Evolutionary conservation across 2,329 filamentous ascomycete species (phyloP).

Genomic region (Neospermospora avenae): DNA sequence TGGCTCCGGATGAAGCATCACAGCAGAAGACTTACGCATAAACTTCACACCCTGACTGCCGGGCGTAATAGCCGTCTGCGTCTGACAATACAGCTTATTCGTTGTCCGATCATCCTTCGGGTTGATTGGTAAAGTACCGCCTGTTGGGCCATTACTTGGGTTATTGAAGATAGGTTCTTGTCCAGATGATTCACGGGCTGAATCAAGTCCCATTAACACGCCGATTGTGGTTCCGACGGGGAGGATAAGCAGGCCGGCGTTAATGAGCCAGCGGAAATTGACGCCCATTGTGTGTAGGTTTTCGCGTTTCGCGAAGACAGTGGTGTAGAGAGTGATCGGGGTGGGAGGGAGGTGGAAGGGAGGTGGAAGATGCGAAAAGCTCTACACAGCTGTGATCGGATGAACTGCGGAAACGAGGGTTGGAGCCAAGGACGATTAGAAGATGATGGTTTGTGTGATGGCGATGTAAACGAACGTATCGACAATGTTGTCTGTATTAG

Average conservation of each 20-base stretch:
- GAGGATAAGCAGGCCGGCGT: constrained; percentile 8
- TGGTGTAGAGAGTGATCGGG: background rate
- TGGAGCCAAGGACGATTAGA: background rate
- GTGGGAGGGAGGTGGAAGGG: background rate
- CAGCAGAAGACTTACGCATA: constrained; percentile 9
- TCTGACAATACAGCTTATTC: constrained; percentile 1
- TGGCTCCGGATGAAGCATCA: too few relatives aligned
- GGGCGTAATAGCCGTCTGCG: background rate
- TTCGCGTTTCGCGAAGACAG: background rate
- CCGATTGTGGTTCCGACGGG: constrained; percentile 17
- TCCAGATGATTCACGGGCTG: background rate
- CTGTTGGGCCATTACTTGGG: background rate
- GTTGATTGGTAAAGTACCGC: background rate
- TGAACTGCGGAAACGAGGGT: too few relatives aligned
- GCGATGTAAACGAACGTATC: too few relatives aligned
- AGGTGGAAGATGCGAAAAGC: background rate
- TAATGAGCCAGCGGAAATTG: constrained; percentile 11
- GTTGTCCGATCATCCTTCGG: constrained; percentile 4
- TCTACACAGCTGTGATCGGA: too few relatives aligned
- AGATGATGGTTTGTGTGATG: background rate
- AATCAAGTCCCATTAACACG: constrained; percentile 10
- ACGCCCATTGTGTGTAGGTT: constrained; percentile 1
- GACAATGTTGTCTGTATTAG: too few relatives aligned
- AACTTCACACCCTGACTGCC: constrained; percentile 1
- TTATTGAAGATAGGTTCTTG: constrained; percentile 8